Conservation (phyloP, 192 early-diverging fungal species). For the Coemansia sp. region DNA sequence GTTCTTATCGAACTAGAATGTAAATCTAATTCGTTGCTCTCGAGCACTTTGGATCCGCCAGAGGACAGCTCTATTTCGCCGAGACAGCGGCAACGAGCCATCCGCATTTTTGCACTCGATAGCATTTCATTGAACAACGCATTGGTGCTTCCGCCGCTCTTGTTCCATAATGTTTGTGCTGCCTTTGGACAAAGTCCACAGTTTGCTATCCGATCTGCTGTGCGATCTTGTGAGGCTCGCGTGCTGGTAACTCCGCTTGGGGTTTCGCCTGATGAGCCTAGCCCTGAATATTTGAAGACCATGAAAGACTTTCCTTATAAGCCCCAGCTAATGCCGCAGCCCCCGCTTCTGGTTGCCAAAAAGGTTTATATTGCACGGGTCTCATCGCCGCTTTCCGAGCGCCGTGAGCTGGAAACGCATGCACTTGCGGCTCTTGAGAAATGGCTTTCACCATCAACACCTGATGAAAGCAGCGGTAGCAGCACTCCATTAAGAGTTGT, state of each 20-base stretch:
- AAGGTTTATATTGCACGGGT: constrained; percentile 41
- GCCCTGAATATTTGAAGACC: constrained; percentile 16
- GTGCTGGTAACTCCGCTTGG: constrained; percentile 38
- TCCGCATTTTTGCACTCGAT: constrained; percentile 37
- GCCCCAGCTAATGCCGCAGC: constrained; percentile 12
- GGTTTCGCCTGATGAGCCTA: constrained; percentile 18
- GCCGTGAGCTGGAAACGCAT: constrained; percentile 40
- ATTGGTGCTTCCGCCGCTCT: constrained; percentile 40
- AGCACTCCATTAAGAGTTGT: constrained; percentile 28
- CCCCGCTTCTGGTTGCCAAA: constrained; percentile 31
- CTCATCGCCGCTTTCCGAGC: constrained; percentile 47
- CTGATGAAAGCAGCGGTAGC: not conserved
- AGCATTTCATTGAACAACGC: not conserved
- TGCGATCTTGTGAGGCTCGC: not conserved
- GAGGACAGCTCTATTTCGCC: not conserved
- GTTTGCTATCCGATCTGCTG: not conserved
- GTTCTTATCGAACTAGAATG: constrained; percentile 18
- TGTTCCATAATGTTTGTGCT: constrained; percentile 26
- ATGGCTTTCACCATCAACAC: constrained; percentile 23
- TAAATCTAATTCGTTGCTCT: not conserved
- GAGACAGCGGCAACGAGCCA: constrained; percentile 20
- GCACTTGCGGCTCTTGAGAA: constrained; percentile 37
- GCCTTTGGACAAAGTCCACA: not conserved
- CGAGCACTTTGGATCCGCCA: not conserved
- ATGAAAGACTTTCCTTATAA: constrained; percentile 1